Evolutionary conservation across 176 grass and related monocot species (phyloP), one percentile per base, ranked within the genome.

Genomic region (Aegilops speltoides): DNA sequence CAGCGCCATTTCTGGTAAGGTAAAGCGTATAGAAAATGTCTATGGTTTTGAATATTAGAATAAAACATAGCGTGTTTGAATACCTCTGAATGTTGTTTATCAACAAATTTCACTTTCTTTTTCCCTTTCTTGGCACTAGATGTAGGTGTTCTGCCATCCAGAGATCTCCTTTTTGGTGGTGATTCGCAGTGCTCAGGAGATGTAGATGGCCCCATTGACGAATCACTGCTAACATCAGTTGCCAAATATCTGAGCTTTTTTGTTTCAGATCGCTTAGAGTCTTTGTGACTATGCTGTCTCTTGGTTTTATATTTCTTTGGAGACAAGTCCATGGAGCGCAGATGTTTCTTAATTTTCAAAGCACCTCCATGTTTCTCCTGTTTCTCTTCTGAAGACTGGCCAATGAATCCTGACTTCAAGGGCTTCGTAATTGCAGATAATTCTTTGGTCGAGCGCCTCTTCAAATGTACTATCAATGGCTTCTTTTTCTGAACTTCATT

Each of bases 61-160:
- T 68, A 90, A 73, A 80, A 68, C 15, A 38, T 64, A 66, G 48
- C 80, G 22, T 88, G 64, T 68, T 88, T 64, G 29, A 87, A 84
- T 91, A 98, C 96, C 96, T 96, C 91, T 79, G 83, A 26, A 73
- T 96, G 85, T 82, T 94, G 90, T 91, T 86, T 86, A 84, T 85
- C 86, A 79, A 81, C 81, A 87, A 86, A 93, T 73, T 88, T 91
- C 46, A 91, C 82, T 88, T 86, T 96, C 87, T 91, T 93, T 88
- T 87, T 88, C 81, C 90, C 94, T 91, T 96, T 89, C 87, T 90
- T 94, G 23, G 78, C 79, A 77, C 83, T 87, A 70, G 79, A 88
- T 87, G 85, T 73, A 90, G 76, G 83, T 62, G 87, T 87, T 69
- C 63, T 82, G 63, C 82, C 84, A 88, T 99, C 89, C 16, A 79